Conservation (phyloP, 441 rosid genomes). For the Eruca vesicaria region DNA sequence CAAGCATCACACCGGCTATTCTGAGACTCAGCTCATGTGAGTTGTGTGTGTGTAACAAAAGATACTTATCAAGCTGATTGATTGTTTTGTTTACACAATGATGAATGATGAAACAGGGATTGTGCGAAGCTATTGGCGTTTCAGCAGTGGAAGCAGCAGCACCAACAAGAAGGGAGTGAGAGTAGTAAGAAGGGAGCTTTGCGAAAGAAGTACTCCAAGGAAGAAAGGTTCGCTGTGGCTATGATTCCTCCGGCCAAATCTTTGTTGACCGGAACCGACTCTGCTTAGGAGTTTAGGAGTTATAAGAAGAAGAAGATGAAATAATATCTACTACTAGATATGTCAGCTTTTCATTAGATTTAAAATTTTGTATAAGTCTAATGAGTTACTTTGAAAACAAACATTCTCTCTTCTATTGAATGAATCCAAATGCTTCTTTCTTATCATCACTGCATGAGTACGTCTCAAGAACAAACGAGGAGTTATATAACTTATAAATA, state of each 20-base stretch:
- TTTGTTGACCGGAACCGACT: conserved; percentile 45
- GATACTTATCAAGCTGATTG: background rate
- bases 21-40: conserved; percentile 47
- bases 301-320: conserved; percentile 6
- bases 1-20: conserved; percentile 49
- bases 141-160: conserved; percentile 52
- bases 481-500: background rate
- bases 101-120: conserved; percentile 44
- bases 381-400: conserved; percentile 7
- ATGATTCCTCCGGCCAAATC: conserved; percentile 53
- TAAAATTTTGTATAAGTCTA: conserved; percentile 24
- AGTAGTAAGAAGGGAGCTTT: conserved; percentile 46
- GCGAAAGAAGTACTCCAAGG: conserved; percentile 57
- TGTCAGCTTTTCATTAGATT: conserved; percentile 15
- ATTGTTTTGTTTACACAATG: background rate
- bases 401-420: background rate
- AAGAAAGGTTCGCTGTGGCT: conserved; percentile 54
- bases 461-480: background rate
- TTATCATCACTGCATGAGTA: background rate
- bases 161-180: conserved; percentile 30
- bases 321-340: background rate
- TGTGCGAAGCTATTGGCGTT: conserved; percentile 66
- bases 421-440: background rate
- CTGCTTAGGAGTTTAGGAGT: conserved; percentile 19
- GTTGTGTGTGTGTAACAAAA: background rate